phyloP scores from a whole-genome alignment of 2,329 filamentous ascomycete genomes.

The Seiridium cupressi region DNA sequence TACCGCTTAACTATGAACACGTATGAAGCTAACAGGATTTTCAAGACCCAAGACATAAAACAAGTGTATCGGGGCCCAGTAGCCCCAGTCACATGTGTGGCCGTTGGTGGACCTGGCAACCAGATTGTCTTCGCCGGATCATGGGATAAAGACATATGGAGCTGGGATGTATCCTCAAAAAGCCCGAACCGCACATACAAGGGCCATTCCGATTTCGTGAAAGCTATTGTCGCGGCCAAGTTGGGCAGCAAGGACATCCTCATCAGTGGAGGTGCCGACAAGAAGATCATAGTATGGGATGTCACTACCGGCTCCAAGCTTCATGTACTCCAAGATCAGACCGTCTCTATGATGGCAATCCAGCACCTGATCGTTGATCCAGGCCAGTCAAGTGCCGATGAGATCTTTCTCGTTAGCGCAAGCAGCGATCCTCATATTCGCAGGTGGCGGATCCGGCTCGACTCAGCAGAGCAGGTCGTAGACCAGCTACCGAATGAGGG shows the following conservation, averaged over 20 bases:
- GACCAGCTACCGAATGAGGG: slow-evolving; percentile 41
- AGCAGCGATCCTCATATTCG: slow-evolving; percentile 80
- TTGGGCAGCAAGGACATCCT: slow-evolving; percentile 62
- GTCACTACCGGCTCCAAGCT: slow-evolving; percentile 64
- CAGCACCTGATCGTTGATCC: slow-evolving; percentile 79
- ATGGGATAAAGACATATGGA: slow-evolving; percentile 93
- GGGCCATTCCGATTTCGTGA: slow-evolving; percentile 90
- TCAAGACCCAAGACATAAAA: slow-evolving; percentile 38
- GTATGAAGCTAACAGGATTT: background rate
- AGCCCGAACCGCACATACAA: slow-evolving; percentile 58
- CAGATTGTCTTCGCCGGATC: slow-evolving; percentile 77
- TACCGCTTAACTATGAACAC: background rate
- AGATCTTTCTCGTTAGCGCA: slow-evolving; percentile 69
- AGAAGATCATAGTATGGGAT: slow-evolving; percentile 84
- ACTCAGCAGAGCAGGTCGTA: slow-evolving; percentile 52
- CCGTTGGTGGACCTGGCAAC: slow-evolving; percentile 57
- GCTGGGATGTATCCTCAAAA: slow-evolving; percentile 67
- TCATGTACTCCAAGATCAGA: slow-evolving; percentile 75
- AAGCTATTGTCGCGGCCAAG: slow-evolving; percentile 65
- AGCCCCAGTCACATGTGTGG: slow-evolving; percentile 77
- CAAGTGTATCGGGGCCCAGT: slow-evolving; percentile 68
- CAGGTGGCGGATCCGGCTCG: slow-evolving; percentile 64
- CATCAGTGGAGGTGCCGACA: slow-evolving; percentile 75
- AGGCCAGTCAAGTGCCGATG: slow-evolving; percentile 45
- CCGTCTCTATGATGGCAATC: slow-evolving; percentile 70